Conservation (phyloP, 169 alveolate species). For the Besnoitia besnoiti region DNA sequence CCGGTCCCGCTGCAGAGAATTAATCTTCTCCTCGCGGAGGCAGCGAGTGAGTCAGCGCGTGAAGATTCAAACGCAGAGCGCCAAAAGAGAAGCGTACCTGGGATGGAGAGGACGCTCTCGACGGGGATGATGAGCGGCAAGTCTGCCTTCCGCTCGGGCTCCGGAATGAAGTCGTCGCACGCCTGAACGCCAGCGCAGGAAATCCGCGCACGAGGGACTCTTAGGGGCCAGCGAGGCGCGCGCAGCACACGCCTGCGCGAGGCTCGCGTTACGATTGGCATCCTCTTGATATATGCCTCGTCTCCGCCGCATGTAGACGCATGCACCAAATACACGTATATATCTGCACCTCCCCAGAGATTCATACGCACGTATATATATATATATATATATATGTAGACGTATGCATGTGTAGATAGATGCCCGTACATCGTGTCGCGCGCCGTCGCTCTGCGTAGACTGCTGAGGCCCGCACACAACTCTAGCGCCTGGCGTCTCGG, state of each 20-base stretch:
- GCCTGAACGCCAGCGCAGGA: conserved; percentile 55
- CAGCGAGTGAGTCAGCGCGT: neutral
- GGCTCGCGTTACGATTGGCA: neutral
- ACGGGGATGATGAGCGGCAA: conserved; percentile 62
- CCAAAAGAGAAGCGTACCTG: conserved; percentile 28
- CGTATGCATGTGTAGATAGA: neutral
- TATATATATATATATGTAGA: neutral
- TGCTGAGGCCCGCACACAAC: too few relatives aligned
- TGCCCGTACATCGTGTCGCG: neutral
- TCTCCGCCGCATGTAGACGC: neutral
- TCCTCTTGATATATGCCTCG: neutral
- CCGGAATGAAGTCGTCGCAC: conserved; percentile 84
- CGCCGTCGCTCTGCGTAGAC: neutral
- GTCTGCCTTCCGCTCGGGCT: conserved; percentile 67
- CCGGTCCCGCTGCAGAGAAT: neutral
- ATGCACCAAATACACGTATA: too few relatives aligned
- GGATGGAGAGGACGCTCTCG: conserved; percentile 54
- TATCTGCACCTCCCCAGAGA: too few relatives aligned
- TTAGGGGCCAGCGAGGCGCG: too few relatives aligned
- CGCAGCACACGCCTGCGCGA: too few relatives aligned
- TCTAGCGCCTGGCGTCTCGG: too few relatives aligned
- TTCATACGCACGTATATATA: neutral
- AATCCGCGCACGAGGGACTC: too few relatives aligned
- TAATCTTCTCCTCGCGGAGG: neutral
- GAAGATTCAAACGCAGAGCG: too few relatives aligned